Percentiles rank a stretch among this genome's conserved stretches.
Evolutionary conservation across 1,284 basidiomycete species (phyloP).

Genomic region (Malassezia pachydermatis): DNA sequence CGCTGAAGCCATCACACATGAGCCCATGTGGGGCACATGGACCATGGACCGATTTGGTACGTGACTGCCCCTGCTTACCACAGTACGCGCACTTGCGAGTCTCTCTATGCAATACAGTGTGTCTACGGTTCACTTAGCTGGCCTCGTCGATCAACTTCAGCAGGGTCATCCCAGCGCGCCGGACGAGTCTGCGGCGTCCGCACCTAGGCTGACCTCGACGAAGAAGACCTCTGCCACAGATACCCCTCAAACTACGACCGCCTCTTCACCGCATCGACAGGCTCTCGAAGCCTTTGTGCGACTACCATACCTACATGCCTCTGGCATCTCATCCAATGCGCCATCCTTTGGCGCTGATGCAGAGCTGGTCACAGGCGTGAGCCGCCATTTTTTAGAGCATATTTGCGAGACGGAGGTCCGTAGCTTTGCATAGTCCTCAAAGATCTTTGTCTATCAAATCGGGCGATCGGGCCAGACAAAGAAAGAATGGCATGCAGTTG

Average conservation of each 20-base stretch:
- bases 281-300: slow-evolving; percentile 26
- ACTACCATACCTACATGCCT: slow-evolving; percentile 27
- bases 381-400: slow-evolving; percentile 27
- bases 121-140: slow-evolving; percentile 6
- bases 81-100: slow-evolving; percentile 1
- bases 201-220: neutral
- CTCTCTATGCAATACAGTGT: slow-evolving; percentile 12
- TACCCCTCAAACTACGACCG: neutral
- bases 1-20: slow-evolving; percentile 23
- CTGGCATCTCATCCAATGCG: slow-evolving; percentile 16
- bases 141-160: slow-evolving; percentile 5
- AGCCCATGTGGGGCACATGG: slow-evolving; percentile 39
- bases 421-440: slow-evolving; percentile 19
- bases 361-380: slow-evolving; percentile 8
- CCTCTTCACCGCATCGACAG: slow-evolving; percentile 1
- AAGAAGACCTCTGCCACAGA: neutral
- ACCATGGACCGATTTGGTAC: slow-evolving; percentile 32
- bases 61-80: neutral
- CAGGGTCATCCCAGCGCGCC: no score
- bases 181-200: neutral
- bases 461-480: no score
- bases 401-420: slow-evolving; percentile 39
- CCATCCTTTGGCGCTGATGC: slow-evolving; percentile 14
- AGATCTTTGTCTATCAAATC: no score
- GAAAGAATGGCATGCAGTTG: no score